Base-by-base conservation (phyloP, 441 rosid genomes). In the Adansonia rubrostipa region DNA sequence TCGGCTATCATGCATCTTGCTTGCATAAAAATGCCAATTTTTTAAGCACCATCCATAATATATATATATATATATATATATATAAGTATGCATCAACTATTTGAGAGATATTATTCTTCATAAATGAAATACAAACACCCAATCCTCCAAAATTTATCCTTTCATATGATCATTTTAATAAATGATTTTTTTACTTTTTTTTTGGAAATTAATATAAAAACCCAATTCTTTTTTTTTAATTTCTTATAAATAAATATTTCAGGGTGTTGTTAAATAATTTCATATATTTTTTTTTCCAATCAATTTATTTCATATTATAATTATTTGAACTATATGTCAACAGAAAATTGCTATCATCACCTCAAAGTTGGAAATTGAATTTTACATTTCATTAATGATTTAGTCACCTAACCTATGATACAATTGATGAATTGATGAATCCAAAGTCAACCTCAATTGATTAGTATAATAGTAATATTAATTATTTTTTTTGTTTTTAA, bases 361-460 rank as follows among this genome's bases (percentile, higher is more conserved):
- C 74, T 58, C 5, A 50, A 20, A 50, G 58, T 8, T 50, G 58
- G 9, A 48, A 48, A 13, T 50, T 70, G 50, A 22, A 20, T 22
- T 48, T 3, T 57, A 8, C n/a, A 14, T 70, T 22, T 69, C 40
- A 47, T 65, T 17, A 66, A 66, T 66, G 9, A 44, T 42, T 36
- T 69, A 69, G 42, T 48, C 57, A 45, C 40, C 73, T 68, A 69
- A 69, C 40, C 57, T 47, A 67, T 67, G 28, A 42, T 19, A 40
- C 8, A 65, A 65, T 50, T 65, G 71, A 4, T 65, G 3, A 36
- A 17, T 13, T n/a, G 24, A n/a, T 42, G 48, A 36, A 36, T 3
- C 40, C 40, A 36, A 36, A 36, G 40, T 36, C 40, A 36, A 36
- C 4, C 40, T 36, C 5, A 36, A 36, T 36, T 36, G 40, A 36